These are phyloP conservation scores for Thymus mandschuricus DNA, from an alignment of 257 asterid genomes.

Conservation along the genomic window DNA sequence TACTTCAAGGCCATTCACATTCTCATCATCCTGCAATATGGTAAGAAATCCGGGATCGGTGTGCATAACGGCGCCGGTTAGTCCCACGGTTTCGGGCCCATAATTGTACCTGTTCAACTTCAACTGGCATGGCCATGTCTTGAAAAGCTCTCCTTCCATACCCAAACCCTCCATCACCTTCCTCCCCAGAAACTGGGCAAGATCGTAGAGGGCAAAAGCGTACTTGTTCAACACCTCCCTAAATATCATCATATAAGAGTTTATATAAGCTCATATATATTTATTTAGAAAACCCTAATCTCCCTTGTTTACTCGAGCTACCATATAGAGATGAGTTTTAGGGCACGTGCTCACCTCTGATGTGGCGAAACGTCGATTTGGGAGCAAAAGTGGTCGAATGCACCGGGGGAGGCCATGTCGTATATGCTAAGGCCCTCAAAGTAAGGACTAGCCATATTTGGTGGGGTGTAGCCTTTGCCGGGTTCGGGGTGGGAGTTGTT, in stretches of 20 bases:
- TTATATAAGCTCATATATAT: no score
- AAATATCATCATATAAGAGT: neutral
- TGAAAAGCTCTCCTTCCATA: no score
- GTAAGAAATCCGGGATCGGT: slow-evolving; percentile 58
- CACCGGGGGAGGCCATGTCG: slow-evolving; percentile 39
- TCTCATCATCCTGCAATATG: slow-evolving; percentile 55
- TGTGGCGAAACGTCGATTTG: slow-evolving; percentile 40
- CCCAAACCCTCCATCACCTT: no score
- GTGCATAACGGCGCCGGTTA: no score
- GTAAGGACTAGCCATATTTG: slow-evolving; percentile 41
- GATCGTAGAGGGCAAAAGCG: slow-evolving; percentile 30
- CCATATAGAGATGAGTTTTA: no score
- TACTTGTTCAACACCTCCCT: slow-evolving; percentile 48
- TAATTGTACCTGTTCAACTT: no score
- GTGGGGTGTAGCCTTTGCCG: slow-evolving; percentile 43
- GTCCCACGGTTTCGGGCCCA: no score
- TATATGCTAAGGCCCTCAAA: slow-evolving; percentile 52
- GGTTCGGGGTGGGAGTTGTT: slow-evolving; percentile 35
- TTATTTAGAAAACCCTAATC: no score
- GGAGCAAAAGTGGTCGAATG: slow-evolving; percentile 37
- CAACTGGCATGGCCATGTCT: no score
- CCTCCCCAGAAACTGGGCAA: no score
- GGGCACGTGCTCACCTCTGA: slow-evolving; percentile 39
- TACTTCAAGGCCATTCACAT: slow-evolving; percentile 48
- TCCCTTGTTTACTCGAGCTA: no score